Evolutionary conservation across 345 rosid genomes (phyloP), one percentile per base, ranked within the genome.

Genomic region (Microthlaspi erraticum): DNA sequence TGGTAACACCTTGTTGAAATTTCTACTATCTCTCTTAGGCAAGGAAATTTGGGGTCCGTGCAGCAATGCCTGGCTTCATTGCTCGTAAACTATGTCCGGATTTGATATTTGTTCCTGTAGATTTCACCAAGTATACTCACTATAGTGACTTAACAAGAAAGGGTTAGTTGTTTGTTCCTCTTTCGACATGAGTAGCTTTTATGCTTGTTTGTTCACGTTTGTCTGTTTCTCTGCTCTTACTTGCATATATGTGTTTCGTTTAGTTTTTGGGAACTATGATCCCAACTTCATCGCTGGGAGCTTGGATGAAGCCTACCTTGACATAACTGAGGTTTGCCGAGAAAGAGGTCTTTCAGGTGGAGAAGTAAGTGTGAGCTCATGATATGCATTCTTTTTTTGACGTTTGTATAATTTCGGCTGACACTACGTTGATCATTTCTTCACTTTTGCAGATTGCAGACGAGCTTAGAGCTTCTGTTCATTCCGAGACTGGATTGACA

Each of bases 1-100:
- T 18, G 16, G 32, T 45, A 8, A 14, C 32, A 48, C 12, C 0
- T 61, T 52, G 42, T 74, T 33, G 6, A 31, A 13, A 4, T 33
- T 44, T 52, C n/a, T 45, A 54, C 41, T 14, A 4, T 52, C 46
- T 12, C 18, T 41, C 70, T 63, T 78, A 94, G 99, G 98, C 98
- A 33, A 82, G 96, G 64, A 92, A 64, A 64, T 94, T 81, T 73
- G 97, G 97, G 7, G 89, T 94, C 71, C 93, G 97, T 80, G 97
- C 98, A 67, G 98, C 98, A 13, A 91, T 94, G 99, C 99, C 96
- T 41, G 99, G 98, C 66, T 89, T 94, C 73, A 94, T 94, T 80
- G 98, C 96, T 12, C 77, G 85, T 46, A 87, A 86, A 83, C 64
- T 91, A 53, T 94, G 99, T 73, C 93, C 97, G 0, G 84, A 83